Base-by-base conservation (phyloP, 495 filamentous ascomycete genomes). In the Penicillium parvum region DNA sequence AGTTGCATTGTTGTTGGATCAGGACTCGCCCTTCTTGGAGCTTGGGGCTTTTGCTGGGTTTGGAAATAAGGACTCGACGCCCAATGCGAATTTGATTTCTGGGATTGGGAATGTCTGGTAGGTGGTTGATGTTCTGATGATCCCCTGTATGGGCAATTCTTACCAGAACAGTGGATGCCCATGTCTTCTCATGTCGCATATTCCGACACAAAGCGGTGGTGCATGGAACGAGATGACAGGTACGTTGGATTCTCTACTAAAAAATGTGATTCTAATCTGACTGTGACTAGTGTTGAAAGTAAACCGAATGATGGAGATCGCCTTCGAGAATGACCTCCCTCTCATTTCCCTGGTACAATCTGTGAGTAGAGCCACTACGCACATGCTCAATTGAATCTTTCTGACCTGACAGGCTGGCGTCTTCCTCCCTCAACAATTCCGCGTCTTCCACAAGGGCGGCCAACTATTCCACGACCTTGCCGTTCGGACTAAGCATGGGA, bases 391-490 rank as follows among this genome's bases (percentile, higher is more conserved):
- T 3, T 0, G 4, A 12, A 3, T n/a, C 7, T 29, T n/a, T 1
- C 9, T 21, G 2, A 28, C 32, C 19, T 8, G 29, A 11, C 10
- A 64, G 60, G 61, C 61, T 7, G 61, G 61, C 5, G 61, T 65
- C 1, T 65, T 63, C 19, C 35, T 65, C 3, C 61, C 61, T 5
- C 58, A 65, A 22, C 61, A 65, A 35, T 62, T 62, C 23, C 51
- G 53, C 2, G 61, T 65, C 12, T 65, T 65, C 27, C 61, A 65
- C 37, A 60, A 57, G 40, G 61, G 61, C 5, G 61, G 61, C 9
- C 56, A 62, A 43, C 52, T 65, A 0, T 65, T 65, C 35, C 50
- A 49, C 10, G 61, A 65, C 28, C 56, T 65, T 19, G 61, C 61
- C 1, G 40, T 58, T 1, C 52, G 60, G 0, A 53, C 56, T 3